Evolutionary conservation across 2,329 filamentous ascomycete genomes (phyloP).

Genomic region (Fusarium verticillioides): DNA sequence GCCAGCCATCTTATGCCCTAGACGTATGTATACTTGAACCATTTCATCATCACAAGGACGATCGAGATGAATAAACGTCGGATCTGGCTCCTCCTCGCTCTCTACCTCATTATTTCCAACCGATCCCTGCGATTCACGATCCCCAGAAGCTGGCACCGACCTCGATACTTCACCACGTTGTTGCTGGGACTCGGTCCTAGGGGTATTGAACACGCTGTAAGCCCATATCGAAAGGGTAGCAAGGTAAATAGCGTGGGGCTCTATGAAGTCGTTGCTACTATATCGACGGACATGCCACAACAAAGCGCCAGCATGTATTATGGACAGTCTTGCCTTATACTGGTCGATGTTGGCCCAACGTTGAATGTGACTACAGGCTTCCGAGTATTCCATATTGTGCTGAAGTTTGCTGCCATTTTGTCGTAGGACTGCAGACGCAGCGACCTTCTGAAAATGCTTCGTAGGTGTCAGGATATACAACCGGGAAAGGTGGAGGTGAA

Average conservation of each 20-base stretch:
- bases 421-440: not conserved
- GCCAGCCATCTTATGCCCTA: constrained; percentile 31
- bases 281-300: constrained; percentile 36
- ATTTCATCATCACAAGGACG: constrained; percentile 37
- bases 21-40: constrained; percentile 30
- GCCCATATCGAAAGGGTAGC: constrained; percentile 28
- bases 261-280: constrained; percentile 24
- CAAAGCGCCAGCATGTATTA: constrained; percentile 30
- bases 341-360: constrained; percentile 34
- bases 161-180: not conserved
- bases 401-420: not conserved
- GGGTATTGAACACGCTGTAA: constrained; percentile 22
- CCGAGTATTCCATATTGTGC: not conserved
- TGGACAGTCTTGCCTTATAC: constrained; percentile 31
- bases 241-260: constrained; percentile 28
- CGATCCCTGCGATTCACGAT: not conserved
- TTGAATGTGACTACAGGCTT: constrained; percentile 15
- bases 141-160: not conserved
- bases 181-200: not conserved
- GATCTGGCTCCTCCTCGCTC: constrained; percentile 18
- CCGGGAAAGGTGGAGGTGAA: constrained; percentile 35
- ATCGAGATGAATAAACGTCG: constrained; percentile 27
- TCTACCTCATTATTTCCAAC: not conserved
- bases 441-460: constrained; percentile 26
- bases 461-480: constrained; percentile 24